Evolutionary conservation across 2,329 filamentous ascomycete genomes (phyloP), one percentile per base, ranked within the genome.

Genomic region (Whalleya microplaca): DNA sequence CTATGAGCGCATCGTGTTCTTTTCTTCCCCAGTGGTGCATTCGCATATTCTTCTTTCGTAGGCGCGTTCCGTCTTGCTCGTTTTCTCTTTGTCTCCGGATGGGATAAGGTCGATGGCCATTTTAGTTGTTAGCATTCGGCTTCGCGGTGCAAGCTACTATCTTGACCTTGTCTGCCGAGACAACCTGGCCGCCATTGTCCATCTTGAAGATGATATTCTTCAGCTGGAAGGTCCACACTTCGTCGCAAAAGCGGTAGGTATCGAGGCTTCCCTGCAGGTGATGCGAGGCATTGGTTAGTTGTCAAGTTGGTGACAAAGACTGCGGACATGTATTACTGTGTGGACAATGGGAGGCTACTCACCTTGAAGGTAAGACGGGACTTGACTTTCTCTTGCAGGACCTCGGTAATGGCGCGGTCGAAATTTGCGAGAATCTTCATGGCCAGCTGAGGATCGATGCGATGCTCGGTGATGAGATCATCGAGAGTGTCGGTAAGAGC

Each of bases 121-220:
- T 40, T 23, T 65, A 69, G 2, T 6, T 14, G 21, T 61, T 55
- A 8, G 64, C 66, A 3, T 64, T 65, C 1, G 70, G 70, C 82
- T 97, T 97, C 65, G 93, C 93, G 71, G 96, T 96, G 77, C 94
- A 98, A 76, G 91, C 96, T 48, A 99, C 95, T 66, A 99, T 99
- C 86, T 98, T 98, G 76, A 99, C 91, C 74, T 92, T 94, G 72
- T 97, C 94, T 19, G 93, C 92, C 40, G 84, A 79, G 14, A 98
- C 86, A 0, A 85, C 84, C 59, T 87, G 84, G 54, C 84, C 85
- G 65, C 82, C 83, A 50, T 89, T 91, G 67, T 98, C 94, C 79
- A 98, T 89, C 79, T 99, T 99, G 80, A 99, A 98, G n/a, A 88
- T 92, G 53, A 98, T 93, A 65, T 98, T 95, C 77, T 97, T 97